Percentiles rank a stretch among this genome's conserved stretches.
phyloP scores from a whole-genome alignment of 805 yeast genomes.

The Candida arabinofermentans region DNA sequence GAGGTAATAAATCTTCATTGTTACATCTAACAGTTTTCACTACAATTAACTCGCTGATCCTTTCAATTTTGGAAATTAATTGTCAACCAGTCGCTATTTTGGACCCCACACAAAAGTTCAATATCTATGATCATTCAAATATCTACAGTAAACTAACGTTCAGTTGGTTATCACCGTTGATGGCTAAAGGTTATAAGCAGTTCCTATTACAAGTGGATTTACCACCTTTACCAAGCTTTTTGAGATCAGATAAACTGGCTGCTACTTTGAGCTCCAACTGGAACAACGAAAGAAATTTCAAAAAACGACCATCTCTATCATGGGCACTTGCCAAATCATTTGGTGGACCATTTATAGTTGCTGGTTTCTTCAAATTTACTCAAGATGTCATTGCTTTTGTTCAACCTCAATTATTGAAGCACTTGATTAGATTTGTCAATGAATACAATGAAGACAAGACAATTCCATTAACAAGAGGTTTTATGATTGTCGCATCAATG shows the following conservation, averaged over 20 bases:
- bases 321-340: constrained; percentile 63
- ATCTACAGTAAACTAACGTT: constrained; percentile 50
- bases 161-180: constrained; percentile 57
- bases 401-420: constrained; percentile 80
- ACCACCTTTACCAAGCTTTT: constrained; percentile 69
- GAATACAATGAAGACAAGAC: constrained; percentile 42
- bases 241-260: constrained; percentile 53
- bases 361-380: constrained; percentile 64
- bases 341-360: constrained; percentile 66
- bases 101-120: constrained; percentile 33
- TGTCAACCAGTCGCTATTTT: constrained; percentile 32
- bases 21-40: constrained; percentile 24
- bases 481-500: constrained; percentile 73
- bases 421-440: constrained; percentile 58
- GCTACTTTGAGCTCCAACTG: constrained; percentile 53
- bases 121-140: constrained; percentile 45
- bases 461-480: constrained; percentile 67
- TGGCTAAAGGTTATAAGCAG: constrained; percentile 47
- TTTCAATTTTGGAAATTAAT: constrained; percentile 43
- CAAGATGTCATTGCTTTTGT: constrained; percentile 80
- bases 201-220: constrained; percentile 55
- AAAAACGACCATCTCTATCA: constrained; percentile 27
- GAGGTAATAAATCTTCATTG: constrained; percentile 31
- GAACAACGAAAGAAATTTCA: constrained; percentile 45
- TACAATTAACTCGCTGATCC: constrained; percentile 35